Percentiles rank a stretch among this genome's conserved stretches.
Conservation (phyloP, 75 land plant species). For the Pseudotsuga menziesii region DNA sequence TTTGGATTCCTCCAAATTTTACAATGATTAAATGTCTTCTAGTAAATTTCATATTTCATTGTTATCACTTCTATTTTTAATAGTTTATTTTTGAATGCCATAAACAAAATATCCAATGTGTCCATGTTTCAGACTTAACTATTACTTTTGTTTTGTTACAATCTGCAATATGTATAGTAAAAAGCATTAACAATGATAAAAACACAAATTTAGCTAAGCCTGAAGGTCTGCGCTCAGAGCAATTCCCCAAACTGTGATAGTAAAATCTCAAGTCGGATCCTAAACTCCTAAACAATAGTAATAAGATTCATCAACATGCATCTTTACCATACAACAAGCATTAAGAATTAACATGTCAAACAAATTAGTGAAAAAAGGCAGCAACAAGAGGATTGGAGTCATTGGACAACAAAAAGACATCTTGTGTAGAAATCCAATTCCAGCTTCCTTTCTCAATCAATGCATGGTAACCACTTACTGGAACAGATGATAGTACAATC, state of each 20-base stretch:
- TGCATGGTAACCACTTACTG: slow-evolving; percentile 34
- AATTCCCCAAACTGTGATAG: neutral
- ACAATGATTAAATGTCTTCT: no score
- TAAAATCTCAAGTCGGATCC: neutral
- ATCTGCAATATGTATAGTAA: no score
- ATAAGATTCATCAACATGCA: neutral
- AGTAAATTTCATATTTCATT: no score
- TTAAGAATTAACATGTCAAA: neutral
- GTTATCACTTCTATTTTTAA: no score
- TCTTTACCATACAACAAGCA: neutral
- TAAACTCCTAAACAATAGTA: neutral
- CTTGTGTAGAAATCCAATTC: neutral
- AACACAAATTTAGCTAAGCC: no score
- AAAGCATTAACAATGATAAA: no score
- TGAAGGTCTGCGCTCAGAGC: no score
- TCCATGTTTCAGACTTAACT: no score
- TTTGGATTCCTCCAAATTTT: no score
- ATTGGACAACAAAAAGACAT: neutral
- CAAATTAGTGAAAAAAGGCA: neutral
- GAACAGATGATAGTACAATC: slow-evolving; percentile 74
- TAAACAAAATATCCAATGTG: no score
- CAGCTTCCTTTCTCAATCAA: neutral
- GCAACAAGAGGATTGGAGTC: neutral
- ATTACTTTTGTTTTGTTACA: no score
- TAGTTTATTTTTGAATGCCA: no score